Percentiles rank a stretch among this genome's conserved stretches.
Evolutionary conservation across 2,329 filamentous ascomycete genomes (phyloP).

Genomic region (Colletotrichum horii): DNA sequence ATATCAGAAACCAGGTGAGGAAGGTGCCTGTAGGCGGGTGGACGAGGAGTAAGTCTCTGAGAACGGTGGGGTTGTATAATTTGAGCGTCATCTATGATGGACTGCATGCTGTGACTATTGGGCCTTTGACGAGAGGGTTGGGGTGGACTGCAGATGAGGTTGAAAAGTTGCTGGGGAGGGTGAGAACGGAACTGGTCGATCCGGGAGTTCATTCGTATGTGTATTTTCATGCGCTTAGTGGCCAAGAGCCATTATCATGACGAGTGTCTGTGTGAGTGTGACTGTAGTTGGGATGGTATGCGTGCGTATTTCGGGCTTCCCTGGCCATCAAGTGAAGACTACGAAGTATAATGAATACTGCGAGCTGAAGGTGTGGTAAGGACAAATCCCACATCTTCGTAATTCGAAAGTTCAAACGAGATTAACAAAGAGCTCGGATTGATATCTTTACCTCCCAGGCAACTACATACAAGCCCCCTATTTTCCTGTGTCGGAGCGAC

Average conservation of each 20-base stretch:
- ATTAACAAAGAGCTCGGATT: no score
- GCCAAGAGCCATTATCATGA: neutral
- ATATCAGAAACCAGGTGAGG: conserved; percentile 55
- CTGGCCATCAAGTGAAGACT: no score
- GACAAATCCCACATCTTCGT: no score
- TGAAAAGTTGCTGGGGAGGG: conserved; percentile 38
- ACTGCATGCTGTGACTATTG: conserved; percentile 48
- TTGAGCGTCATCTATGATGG: conserved; percentile 42
- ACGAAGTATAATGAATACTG: no score
- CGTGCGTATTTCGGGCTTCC: no score
- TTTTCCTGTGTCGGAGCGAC: no score
- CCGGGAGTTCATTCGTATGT: neutral
- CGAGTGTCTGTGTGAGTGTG: neutral
- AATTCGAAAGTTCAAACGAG: no score
- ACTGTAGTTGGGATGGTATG: no score
- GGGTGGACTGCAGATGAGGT: conserved; percentile 49
- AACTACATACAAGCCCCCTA: no score
- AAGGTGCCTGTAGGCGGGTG: conserved; percentile 61
- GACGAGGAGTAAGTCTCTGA: conserved; percentile 50
- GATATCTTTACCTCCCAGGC: no score
- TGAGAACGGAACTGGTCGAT: neutral
- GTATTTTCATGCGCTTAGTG: neutral
- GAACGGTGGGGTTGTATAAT: conserved; percentile 49
- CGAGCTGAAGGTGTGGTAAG: no score
- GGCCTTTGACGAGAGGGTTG: conserved; percentile 44